phyloP scores from a whole-genome alignment of 1,284 basidiomycete species.

The Agaricales sp. region DNA sequence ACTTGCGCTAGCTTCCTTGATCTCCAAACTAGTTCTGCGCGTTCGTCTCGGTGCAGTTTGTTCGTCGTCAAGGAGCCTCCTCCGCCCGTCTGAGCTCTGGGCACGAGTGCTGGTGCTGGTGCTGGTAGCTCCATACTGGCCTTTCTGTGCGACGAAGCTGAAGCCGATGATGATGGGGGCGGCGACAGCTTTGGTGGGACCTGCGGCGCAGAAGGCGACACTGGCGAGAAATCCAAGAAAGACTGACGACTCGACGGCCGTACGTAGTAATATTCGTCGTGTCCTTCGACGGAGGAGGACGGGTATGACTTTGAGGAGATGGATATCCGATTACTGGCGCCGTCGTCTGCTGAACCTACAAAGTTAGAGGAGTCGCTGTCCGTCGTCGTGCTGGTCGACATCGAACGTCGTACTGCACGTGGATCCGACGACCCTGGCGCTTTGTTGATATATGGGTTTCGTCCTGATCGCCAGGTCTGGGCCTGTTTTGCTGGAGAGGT shows the following conservation, averaged over 20 bases:
- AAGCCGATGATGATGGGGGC: background rate
- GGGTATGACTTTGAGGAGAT: background rate
- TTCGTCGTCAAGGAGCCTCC: constrained; percentile 65
- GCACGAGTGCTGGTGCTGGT: too few relatives aligned
- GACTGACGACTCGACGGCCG: background rate
- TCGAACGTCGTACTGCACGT: background rate
- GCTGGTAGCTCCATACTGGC: too few relatives aligned
- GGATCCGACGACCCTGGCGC: constrained; percentile 20
- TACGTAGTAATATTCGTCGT: background rate
- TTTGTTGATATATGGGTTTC: constrained; percentile 39
- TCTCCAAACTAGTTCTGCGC: constrained; percentile 61
- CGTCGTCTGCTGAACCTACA: background rate
- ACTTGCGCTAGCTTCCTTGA: constrained; percentile 71
- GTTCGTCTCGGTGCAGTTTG: constrained; percentile 51
- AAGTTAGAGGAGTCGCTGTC: background rate
- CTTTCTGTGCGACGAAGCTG: background rate
- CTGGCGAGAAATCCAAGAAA: background rate
- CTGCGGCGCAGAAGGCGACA: background rate
- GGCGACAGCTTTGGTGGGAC: background rate
- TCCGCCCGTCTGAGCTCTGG: constrained; percentile 13
- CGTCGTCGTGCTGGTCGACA: too few relatives aligned
- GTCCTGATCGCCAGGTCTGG: constrained; percentile 12
- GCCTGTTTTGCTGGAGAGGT: background rate
- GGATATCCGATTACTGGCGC: background rate
- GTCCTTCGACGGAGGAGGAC: background rate